Conservation (phyloP, 176 grass and related monocot genomes). For the Secale cereale region DNA sequence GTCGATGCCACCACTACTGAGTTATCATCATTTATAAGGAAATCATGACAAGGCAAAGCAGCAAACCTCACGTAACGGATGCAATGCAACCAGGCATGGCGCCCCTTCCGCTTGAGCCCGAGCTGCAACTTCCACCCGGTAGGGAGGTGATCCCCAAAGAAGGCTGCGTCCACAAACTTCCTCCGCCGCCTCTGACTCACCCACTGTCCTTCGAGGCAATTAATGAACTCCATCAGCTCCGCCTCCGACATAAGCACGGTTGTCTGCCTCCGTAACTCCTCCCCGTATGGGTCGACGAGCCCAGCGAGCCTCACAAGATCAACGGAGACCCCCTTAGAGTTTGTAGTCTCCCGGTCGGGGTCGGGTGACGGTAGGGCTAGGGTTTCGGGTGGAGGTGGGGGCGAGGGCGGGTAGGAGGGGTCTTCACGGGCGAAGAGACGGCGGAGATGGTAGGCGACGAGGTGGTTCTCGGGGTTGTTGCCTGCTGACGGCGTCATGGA, state of each 20-base stretch:
- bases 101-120: conserved; percentile 72
- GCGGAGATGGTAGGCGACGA: conserved; percentile 57
- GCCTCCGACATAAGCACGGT: conserved; percentile 38
- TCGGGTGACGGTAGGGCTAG: conserved; percentile 35
- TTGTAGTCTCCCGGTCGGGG: conserved; percentile 53
- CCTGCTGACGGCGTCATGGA: conserved; percentile 4
- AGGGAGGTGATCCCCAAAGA: conserved; percentile 84
- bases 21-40: neutral
- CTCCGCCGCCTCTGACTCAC: conserved; percentile 45
- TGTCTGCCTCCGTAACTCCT: conserved; percentile 62
- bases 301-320: conserved; percentile 60
- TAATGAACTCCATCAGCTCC: conserved; percentile 68
- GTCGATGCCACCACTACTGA: neutral
- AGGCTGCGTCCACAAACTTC: conserved; percentile 72
- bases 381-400: conserved; percentile 36
- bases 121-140: conserved; percentile 81
- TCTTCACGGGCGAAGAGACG: conserved; percentile 45
- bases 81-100: conserved; percentile 44
- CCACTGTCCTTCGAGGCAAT: conserved; percentile 67
- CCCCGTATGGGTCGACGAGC: conserved; percentile 45
- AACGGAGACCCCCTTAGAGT: conserved; percentile 58
- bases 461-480: neutral
- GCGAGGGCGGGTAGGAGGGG: conserved; percentile 6
- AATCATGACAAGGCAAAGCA: neutral
- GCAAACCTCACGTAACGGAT: conserved; percentile 78